Evolutionary conservation across 805 yeast genomes (phyloP).

Genomic region (Wickerhamomyces strasburgensis): DNA sequence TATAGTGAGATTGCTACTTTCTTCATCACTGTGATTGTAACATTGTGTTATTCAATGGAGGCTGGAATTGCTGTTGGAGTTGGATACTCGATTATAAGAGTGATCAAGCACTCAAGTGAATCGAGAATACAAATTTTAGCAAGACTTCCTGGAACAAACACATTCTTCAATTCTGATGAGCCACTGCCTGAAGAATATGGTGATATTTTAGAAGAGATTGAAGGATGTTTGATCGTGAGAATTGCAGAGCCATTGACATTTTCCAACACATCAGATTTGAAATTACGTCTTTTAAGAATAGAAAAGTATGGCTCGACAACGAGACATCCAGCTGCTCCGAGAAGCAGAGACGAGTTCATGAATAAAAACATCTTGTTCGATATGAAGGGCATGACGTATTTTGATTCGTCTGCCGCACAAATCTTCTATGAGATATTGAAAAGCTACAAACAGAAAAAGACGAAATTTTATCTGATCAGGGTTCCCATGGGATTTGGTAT

Average conservation of each 20-base stretch:
- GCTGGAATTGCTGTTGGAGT: slow-evolving; percentile 89
- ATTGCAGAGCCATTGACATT: slow-evolving; percentile 87
- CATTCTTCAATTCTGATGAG: slow-evolving; percentile 70
- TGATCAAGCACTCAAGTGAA: slow-evolving; percentile 71
- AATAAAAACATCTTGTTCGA: slow-evolving; percentile 66
- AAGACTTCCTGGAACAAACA: slow-evolving; percentile 53
- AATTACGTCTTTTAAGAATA: slow-evolving; percentile 58
- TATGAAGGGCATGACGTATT: slow-evolving; percentile 71
- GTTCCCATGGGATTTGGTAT: slow-evolving; percentile 45
- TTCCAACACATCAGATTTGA: slow-evolving; percentile 76
- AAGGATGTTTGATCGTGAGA: slow-evolving; percentile 72
- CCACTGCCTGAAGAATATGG: slow-evolving; percentile 32
- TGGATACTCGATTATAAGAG: slow-evolving; percentile 71
- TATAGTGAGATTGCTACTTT: slow-evolving; percentile 72
- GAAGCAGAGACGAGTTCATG: slow-evolving; percentile 37
- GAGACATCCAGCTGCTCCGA: slow-evolving; percentile 72
- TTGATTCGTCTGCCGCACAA: slow-evolving; percentile 80
- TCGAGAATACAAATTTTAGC: slow-evolving; percentile 84
- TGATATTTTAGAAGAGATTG: slow-evolving; percentile 39
- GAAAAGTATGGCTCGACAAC: slow-evolving; percentile 73
- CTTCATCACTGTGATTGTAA: slow-evolving; percentile 54
- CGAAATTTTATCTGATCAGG: slow-evolving; percentile 56
- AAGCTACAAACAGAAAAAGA: slow-evolving; percentile 48
- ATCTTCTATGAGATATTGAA: slow-evolving; percentile 57
- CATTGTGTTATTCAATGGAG: slow-evolving; percentile 75